Evolutionary conservation across 257 asterid genomes (phyloP).

Genomic region (Paraleonurus japonicus): DNA sequence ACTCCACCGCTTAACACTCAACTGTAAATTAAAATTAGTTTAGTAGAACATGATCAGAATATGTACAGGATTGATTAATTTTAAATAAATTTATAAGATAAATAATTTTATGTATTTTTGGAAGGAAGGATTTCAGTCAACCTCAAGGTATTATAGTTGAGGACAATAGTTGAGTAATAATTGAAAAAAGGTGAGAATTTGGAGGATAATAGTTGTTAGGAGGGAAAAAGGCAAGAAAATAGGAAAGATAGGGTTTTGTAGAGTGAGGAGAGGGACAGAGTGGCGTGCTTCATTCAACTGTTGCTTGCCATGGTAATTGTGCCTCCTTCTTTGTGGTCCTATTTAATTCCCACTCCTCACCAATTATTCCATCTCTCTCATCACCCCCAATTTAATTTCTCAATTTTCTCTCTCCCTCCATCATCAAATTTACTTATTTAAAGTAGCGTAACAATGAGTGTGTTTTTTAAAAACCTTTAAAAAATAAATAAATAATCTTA

Average conservation of each 20-base stretch:
- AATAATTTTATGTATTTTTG: too few relatives aligned
- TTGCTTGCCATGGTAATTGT: constrained; percentile 13
- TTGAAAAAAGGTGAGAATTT: neutral
- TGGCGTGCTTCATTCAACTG: constrained; percentile 35
- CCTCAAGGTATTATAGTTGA: neutral
- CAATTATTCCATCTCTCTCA: neutral
- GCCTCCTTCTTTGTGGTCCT: constrained; percentile 36
- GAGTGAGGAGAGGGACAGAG: constrained; percentile 36
- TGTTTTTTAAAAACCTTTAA: too few relatives aligned
- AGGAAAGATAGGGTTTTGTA: constrained; percentile 30
- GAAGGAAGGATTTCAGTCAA: neutral
- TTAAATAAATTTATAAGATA: too few relatives aligned
- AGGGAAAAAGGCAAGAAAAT: constrained; percentile 24
- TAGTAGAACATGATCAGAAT: too few relatives aligned
- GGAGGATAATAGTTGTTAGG: constrained; percentile 11
- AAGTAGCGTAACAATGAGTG: too few relatives aligned
- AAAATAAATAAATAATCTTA: too few relatives aligned
- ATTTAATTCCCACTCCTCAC: neutral
- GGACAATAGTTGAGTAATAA: neutral
- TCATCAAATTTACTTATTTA: too few relatives aligned
- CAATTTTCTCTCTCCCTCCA: neutral
- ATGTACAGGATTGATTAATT: too few relatives aligned
- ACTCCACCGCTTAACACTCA: too few relatives aligned
- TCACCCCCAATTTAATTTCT: neutral
- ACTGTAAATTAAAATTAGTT: too few relatives aligned